phyloP scores from a whole-genome alignment of 805 yeast species.

The Alloascoidea hylecoeti region DNA sequence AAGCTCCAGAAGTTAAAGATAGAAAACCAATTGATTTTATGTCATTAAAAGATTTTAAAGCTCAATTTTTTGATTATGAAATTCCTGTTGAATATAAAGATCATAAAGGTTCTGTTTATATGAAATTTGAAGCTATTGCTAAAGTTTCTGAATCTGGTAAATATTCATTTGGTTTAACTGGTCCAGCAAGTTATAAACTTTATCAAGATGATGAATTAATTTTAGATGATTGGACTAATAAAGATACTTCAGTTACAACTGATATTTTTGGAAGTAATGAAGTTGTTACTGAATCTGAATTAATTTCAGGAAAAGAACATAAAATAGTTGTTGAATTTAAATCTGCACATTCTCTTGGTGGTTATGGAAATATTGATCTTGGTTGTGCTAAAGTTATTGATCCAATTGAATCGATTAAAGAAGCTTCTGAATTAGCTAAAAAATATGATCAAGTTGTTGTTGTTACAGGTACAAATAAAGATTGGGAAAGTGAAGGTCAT shows the following conservation, averaged over 20 bases:
- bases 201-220: conserved; percentile 36
- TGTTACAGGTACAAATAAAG: conserved; percentile 34
- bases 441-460: conserved; percentile 37
- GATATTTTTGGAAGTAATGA: background rate
- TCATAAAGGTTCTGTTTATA: background rate
- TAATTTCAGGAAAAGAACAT: background rate
- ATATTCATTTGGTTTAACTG: conserved; percentile 37
- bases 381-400: conserved; percentile 19
- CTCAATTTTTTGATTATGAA: background rate
- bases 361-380: conserved; percentile 22
- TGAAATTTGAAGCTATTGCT: background rate
- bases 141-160: conserved; percentile 24
- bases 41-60: background rate
- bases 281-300: background rate
- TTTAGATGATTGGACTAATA: conserved; percentile 41
- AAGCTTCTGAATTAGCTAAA: conserved; percentile 35
- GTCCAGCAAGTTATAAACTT: conserved; percentile 39
- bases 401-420: conserved; percentile 17
- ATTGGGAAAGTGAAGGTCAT: conserved; percentile 48
- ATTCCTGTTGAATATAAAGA: background rate
- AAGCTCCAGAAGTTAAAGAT: background rate
- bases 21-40: background rate
- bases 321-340: background rate
- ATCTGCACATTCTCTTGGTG: conserved; percentile 7
- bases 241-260: conserved; percentile 12